Evolutionary conservation across 169 alveolate genomes (phyloP), one percentile per base, ranked within the genome.

Genomic region (Babesia caballi): DNA sequence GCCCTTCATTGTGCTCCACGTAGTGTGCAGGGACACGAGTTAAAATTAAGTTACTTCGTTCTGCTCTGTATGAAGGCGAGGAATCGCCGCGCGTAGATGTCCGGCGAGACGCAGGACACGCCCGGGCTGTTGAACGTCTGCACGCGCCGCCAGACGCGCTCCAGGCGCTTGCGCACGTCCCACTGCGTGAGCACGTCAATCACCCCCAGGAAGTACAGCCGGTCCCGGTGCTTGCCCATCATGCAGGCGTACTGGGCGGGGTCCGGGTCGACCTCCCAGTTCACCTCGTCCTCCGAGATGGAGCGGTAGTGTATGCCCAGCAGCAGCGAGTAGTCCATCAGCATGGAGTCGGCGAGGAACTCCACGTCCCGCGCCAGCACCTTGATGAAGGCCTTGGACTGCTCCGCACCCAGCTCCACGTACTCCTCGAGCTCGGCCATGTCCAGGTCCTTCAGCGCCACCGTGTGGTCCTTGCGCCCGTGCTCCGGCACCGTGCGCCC

Each of bases 241-340:
- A 32, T 38, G 40, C 42, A 59, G 68, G 50, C 33, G 52, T 35
- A 50, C 53, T 50, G 60, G 47, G 32, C 25, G 51, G 15, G 89
- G 71, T 63, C 74, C 12, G 47, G 49, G 27, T 52, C 74, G 19
- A 23, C 54, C 33, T 78, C 68, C 93, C 91, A 83, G 56, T 81
- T 58, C 0, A 83, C 88, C 25, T 80, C 23, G 36, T 87, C 93
- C 3, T 60, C 59, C 14, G 90, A 78, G 28, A 63, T 30, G 17
- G 75, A 74, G 35, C 70, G 42, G 58, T 91, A 66, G 82, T 94
- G 97, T 42, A 95, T 85, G 11, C 98, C 98, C 50, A 95, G 84
- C 19, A 95, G 91, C 41, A 94, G 89, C 40, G 97, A 94, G 82
- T 95, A 95, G 85, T 95, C 98, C 85, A 91, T 85, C 19, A 94